Evolutionary conservation across 2,329 filamentous ascomycete species (phyloP), one percentile per base, ranked within the genome.

Genomic region (Teratosphaeria pseudoeucalypti): DNA sequence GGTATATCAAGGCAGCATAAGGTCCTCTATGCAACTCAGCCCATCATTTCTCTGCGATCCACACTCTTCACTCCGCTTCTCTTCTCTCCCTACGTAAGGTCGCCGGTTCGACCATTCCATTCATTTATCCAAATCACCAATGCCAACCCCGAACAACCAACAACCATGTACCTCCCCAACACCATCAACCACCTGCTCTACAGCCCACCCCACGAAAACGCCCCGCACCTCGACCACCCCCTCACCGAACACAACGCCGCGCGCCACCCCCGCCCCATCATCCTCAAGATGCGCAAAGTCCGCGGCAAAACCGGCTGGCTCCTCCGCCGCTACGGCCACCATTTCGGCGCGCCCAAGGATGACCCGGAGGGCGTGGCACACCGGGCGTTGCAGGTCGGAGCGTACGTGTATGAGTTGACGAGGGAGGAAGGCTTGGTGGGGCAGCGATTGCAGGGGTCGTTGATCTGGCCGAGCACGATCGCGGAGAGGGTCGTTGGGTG

Each of bases 231-330:
- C 9, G 43, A 49, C 43, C 2, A n/a, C 3, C 55, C 55, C 3
- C 55, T 57, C 39, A 23, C 52, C 9, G 55, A 57, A 23, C 34
- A 57, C 29, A 57, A 57, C 26, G n/a, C 26, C 19, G 19, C 49
- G 7, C 55, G 39, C 26, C 29, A 57, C 12, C 23, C 52, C 5
- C 55, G 55, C 9, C 55, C 55, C 14, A 32, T 57, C 23, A 14
- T 26, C 12, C 29, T 52, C 55, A 57, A 57, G 14, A 52, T 57
- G n/a, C 34, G 55, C 7, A 57, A 57, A 52, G 55, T 57, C 55
- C 39, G 55, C 12, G 55, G 55, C 9, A 57, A 57, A 26, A 39
- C 34, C 16, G 37, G 55, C 27, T 57, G 55, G 55, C 26, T 57
- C 34, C 26, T 47, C 16, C 55, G 55, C 10, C 34, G 39, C 4